Percentiles rank a stretch among this genome's conserved stretches.
phyloP scores from a whole-genome alignment of 2,329 filamentous ascomycete genomes.

The Intubia oerlemansii region DNA sequence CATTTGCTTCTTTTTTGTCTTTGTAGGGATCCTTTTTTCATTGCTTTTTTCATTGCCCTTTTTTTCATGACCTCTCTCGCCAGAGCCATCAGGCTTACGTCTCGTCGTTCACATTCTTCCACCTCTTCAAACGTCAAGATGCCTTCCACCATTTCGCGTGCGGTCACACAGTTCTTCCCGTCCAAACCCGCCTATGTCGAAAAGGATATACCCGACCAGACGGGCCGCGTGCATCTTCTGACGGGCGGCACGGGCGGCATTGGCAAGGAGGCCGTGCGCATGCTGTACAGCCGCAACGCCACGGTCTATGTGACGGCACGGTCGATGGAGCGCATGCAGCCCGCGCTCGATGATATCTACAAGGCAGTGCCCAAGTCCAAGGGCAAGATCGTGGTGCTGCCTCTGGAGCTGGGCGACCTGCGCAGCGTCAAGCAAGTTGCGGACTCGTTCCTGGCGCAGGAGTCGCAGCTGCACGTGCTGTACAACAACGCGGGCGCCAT shows the following conservation, averaged over 20 bases:
- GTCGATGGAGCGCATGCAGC: slow-evolving; percentile 17
- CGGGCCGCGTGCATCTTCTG: slow-evolving; percentile 21
- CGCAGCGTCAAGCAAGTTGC: slow-evolving; percentile 9
- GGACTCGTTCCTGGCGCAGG: slow-evolving; percentile 8
- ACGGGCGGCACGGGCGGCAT: slow-evolving; percentile 17
- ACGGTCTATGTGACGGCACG: slow-evolving; percentile 29
- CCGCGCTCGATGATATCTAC: slow-evolving; percentile 20
- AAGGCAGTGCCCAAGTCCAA: slow-evolving; percentile 8
- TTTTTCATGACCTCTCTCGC: too few relatives aligned
- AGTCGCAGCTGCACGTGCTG: slow-evolving; percentile 15
- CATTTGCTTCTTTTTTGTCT: too few relatives aligned
- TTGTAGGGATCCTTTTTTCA: too few relatives aligned
- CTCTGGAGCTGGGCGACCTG: slow-evolving; percentile 13
- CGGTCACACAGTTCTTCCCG: slow-evolving; percentile 10
- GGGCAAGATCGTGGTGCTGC: slow-evolving; percentile 14
- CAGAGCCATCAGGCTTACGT: too few relatives aligned
- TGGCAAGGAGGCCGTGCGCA: slow-evolving; percentile 23
- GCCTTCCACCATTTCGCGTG: too few relatives aligned
- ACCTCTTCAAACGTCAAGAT: too few relatives aligned
- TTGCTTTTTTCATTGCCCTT: too few relatives aligned
- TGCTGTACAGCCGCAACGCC: slow-evolving; percentile 27
- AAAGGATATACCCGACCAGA: slow-evolving; percentile 11
- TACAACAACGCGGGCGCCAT: slow-evolving; percentile 21
- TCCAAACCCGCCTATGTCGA: slow-evolving; percentile 13
- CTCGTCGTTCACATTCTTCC: too few relatives aligned